These are phyloP conservation scores for Yamadazyma sp. DNA, from an alignment of 805 yeast genomes.

Conservation along the genomic window DNA sequence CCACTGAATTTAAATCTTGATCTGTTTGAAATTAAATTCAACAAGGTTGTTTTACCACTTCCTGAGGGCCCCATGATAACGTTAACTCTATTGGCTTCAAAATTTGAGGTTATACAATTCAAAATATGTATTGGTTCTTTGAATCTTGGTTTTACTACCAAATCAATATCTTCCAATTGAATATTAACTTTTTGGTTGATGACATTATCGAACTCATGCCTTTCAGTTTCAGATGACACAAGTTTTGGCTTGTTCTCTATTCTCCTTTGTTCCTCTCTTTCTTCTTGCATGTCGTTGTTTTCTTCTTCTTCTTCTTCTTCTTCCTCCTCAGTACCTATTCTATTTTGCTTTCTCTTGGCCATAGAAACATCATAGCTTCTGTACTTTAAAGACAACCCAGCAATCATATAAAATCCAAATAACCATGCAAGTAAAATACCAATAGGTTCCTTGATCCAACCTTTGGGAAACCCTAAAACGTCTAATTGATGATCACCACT, in stretches of 20 bases:
- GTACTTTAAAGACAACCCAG: slow-evolving; percentile 46
- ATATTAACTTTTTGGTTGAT: slow-evolving; percentile 16
- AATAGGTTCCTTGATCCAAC: slow-evolving; percentile 68
- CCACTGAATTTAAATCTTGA: slow-evolving; percentile 22
- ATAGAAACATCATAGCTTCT: slow-evolving; percentile 52
- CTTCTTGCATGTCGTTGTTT: not conserved
- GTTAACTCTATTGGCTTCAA: slow-evolving; percentile 31
- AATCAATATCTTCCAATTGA: slow-evolving; percentile 23
- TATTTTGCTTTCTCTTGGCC: slow-evolving; percentile 38
- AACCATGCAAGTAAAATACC: slow-evolving; percentile 58
- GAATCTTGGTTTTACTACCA: slow-evolving; percentile 46
- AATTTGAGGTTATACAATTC: slow-evolving; percentile 27
- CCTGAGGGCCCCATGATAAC: slow-evolving; percentile 49
- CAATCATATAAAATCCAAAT: slow-evolving; percentile 48
- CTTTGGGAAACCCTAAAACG: slow-evolving; percentile 55
- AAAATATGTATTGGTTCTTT: slow-evolving; percentile 14
- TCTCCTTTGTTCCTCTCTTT: not conserved
- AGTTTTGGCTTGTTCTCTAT: not conserved
- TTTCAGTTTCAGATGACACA: not conserved
- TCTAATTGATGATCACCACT: slow-evolving; percentile 54
- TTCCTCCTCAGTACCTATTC: slow-evolving; percentile 26
- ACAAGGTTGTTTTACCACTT: slow-evolving; percentile 41
- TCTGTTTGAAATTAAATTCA: slow-evolving; percentile 52
- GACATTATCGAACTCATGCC: slow-evolving; percentile 26
- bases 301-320: slow-evolving; percentile 8